These are phyloP conservation scores for Fistulina hepatica DNA, from an alignment of 1,284 basidiomycete genomes.

Conservation along the genomic window DNA sequence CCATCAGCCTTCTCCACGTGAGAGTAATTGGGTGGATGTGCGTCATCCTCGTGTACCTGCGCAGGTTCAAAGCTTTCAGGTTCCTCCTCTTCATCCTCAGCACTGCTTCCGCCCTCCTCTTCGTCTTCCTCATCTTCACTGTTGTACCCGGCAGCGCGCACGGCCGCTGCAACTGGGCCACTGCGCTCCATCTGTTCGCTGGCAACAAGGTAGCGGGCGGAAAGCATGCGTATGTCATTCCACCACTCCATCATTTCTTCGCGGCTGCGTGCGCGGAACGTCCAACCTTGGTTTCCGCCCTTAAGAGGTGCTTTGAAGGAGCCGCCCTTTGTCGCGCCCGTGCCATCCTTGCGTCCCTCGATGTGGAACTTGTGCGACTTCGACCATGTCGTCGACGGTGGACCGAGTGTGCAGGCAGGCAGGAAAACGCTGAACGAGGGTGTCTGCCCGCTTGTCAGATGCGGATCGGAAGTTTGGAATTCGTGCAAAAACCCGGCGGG, in stretches of 20 bases:
- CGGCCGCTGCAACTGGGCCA: conserved; percentile 89
- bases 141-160: conserved; percentile 38
- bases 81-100: conserved; percentile 65
- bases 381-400: conserved; percentile 65
- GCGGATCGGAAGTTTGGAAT: conserved; percentile 73
- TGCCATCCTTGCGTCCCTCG: conserved; percentile 83
- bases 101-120: conserved; percentile 24
- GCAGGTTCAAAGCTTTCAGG: not conserved
- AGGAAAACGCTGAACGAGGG: conserved; percentile 90
- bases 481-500: conserved; percentile 95
- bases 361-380: conserved; percentile 96
- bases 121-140: conserved; percentile 13
- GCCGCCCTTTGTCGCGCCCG: conserved; percentile 48
- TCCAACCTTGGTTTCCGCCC: conserved; percentile 66
- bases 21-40: conserved; percentile 41
- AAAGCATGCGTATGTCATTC: conserved; percentile 97
- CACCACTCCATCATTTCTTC: conserved; percentile 99
- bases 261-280: conserved; percentile 81
- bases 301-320: conserved; percentile 32
- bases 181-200: conserved; percentile 90
- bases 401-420: conserved; percentile 92
- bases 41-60: conserved; percentile 27
- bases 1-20: conserved; percentile 33
- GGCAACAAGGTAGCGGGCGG: conserved; percentile 90
- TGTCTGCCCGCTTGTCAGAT: conserved; percentile 38